Conservation (phyloP, 345 rosid genomes). For the Pelargonium nanum region DNA sequence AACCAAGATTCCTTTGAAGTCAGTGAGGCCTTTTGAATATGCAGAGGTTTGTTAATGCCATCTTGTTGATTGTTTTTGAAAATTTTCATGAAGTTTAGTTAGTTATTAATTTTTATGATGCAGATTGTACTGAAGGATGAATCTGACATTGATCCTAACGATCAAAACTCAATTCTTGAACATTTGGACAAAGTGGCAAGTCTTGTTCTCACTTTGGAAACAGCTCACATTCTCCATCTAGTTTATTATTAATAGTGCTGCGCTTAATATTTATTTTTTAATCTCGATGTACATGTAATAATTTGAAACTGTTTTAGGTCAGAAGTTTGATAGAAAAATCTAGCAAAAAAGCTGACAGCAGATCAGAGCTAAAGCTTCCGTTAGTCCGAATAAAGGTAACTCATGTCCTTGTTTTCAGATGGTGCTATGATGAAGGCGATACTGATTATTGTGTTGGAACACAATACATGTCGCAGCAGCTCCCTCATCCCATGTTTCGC, state of each 20-base stretch:
- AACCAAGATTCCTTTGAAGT: slow-evolving; percentile 84
- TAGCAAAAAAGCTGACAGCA: slow-evolving; percentile 39
- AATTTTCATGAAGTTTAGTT: not conserved
- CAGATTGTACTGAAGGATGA: slow-evolving; percentile 84
- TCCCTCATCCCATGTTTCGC: too few relatives aligned
- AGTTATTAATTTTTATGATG: slow-evolving; percentile 17
- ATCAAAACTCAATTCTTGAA: slow-evolving; percentile 84
- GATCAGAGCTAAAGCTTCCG: slow-evolving; percentile 71
- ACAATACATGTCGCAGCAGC: not conserved
- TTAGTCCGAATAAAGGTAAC: slow-evolving; percentile 79
- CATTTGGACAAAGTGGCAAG: slow-evolving; percentile 88
- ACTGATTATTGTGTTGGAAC: not conserved
- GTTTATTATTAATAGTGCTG: slow-evolving; percentile 1
- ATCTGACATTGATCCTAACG: slow-evolving; percentile 77
- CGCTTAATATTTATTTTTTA: not conserved
- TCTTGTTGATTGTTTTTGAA: slow-evolving; percentile 6
- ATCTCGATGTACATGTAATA: not conserved
- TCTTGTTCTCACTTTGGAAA: slow-evolving; percentile 5
- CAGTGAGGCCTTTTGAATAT: slow-evolving; percentile 93
- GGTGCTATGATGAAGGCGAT: too few relatives aligned
- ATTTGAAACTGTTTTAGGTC: slow-evolving; percentile 41
- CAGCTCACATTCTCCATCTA: slow-evolving; percentile 1
- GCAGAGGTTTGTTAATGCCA: slow-evolving; percentile 43
- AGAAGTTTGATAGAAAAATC: slow-evolving; percentile 70
- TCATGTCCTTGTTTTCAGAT: slow-evolving; percentile 1